Evolutionary conservation across 164 flowering plant species (phyloP), one percentile per base, ranked within the genome.

Genomic region (Vitis cinerea): DNA sequence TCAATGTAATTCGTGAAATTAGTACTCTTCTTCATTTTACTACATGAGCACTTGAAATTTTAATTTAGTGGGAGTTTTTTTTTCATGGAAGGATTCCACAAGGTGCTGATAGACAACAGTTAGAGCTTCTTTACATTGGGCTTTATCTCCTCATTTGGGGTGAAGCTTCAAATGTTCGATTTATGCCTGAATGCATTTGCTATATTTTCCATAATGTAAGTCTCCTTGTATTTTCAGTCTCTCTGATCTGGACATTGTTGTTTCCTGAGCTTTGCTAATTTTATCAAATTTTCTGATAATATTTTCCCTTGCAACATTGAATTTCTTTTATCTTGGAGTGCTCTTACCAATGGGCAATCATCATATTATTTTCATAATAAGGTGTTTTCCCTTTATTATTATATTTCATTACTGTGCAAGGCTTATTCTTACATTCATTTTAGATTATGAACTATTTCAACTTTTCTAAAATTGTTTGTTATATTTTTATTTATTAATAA

Each of bases 121-220:
- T 90, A 56, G 66, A 87, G 69, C 97, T 96, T 79, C 82, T 96
- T 27, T 92, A 89, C 81, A 86, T 90, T 70, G 98, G 87, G 64
- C 95, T 96, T 56, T 93, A 93, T 85, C 94, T 93, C 75, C 98
- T 96, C 71, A 96, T 96, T 44, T 96, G 99, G 99, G 99, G 99
- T 44, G 99, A 96, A 90, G 97, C 99, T 75, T 93, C 99, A 79
- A 96, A 93, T 77, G 72, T 93, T 44, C 91, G 99, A 14, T 96
- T 96, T 75, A 92, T 96, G 99, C 99, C 99, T 64, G 99, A 96
- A 79, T 96, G 99, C 82, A 60, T 96, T 55, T 93, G 99, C 86
- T 96, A 90, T 72, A 92, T 96, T 66, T 96, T 96, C 80, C 98
- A 96, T 65, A 74, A 87, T 72, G 99, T 96, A 89, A 16, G 91